phyloP scores from a whole-genome alignment of 1,139 yeast genomes.

The Pichia sp. region DNA sequence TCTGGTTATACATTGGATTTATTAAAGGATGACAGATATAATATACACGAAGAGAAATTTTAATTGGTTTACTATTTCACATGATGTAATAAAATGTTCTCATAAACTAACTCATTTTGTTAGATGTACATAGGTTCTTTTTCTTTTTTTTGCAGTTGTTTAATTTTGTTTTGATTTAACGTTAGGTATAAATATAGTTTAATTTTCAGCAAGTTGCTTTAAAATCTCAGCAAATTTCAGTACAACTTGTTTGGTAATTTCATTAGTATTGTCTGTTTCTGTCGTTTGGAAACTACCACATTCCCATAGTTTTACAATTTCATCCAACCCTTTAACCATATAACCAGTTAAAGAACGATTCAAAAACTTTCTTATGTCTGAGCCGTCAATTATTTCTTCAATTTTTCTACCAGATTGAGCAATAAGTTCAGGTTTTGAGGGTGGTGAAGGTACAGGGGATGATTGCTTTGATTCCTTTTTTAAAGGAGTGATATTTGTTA shows the following conservation, averaged over 20 bases:
- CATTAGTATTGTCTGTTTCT: constrained; percentile 40
- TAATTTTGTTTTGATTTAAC: background rate
- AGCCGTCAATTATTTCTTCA: constrained; percentile 66
- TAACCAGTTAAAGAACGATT: constrained; percentile 64
- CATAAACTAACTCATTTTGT: background rate
- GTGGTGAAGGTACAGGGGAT: background rate
- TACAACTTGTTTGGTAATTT: constrained; percentile 54
- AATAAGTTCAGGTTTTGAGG: constrained; percentile 12
- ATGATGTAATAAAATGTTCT: too few relatives aligned
- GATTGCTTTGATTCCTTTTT: background rate
- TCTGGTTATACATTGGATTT: constrained; percentile 82
- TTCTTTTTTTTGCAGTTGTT: background rate
- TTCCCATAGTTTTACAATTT: constrained; percentile 30
- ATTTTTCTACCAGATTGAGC: constrained; percentile 13
- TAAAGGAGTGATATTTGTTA: background rate
- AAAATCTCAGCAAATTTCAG: constrained; percentile 64
- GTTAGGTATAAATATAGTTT: background rate
- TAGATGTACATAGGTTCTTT: background rate
- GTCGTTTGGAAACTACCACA: constrained; percentile 13
- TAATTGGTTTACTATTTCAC: constrained; percentile 12
- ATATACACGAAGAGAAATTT: constrained; percentile 37
- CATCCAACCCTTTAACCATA: constrained; percentile 62
- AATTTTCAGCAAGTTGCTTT: constrained; percentile 40
- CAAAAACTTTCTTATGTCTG: constrained; percentile 71
- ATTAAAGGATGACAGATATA: constrained; percentile 46